A percentile compares a stretch with the other conserved stretches of the same genome.
Conservation (phyloP, 2,329 filamentous ascomycete species). For the Trichoderma koningiopsis region DNA sequence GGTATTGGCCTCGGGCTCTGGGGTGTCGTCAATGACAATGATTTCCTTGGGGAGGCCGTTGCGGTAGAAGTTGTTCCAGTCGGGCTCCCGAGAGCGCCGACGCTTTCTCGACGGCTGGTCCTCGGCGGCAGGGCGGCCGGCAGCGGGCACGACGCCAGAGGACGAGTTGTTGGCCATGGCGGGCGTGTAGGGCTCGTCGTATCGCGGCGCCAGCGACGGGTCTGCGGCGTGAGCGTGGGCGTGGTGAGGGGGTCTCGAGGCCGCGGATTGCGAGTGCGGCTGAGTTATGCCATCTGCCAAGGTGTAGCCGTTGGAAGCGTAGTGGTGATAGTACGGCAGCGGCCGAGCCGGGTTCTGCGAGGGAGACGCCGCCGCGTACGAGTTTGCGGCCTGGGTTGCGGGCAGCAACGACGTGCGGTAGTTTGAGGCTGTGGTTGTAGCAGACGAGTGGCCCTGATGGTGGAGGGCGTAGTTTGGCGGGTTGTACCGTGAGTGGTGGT, state of each 20-base stretch:
- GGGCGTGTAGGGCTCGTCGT: constrained; percentile 29
- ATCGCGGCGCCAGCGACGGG: constrained; percentile 33
- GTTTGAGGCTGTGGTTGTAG: constrained; percentile 34
- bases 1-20: constrained; percentile 55
- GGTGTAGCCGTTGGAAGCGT: constrained; percentile 35
- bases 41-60: constrained; percentile 83
- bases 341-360: constrained; percentile 33
- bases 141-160: constrained; percentile 33
- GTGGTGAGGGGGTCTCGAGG: constrained; percentile 37
- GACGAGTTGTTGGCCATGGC: constrained; percentile 31
- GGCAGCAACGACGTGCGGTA: constrained; percentile 34
- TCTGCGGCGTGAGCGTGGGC: constrained; percentile 26
- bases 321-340: constrained; percentile 35
- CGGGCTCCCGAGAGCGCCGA: constrained; percentile 64
- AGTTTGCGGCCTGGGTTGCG: constrained; percentile 2
- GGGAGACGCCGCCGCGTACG: constrained; percentile 31
- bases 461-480: constrained; percentile 55
- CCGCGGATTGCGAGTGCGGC: constrained; percentile 37
- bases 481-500: constrained; percentile 68
- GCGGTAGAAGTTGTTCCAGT: constrained; percentile 81
- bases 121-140: constrained; percentile 31
- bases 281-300: constrained; percentile 40
- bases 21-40: constrained; percentile 80
- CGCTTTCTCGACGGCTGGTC: constrained; percentile 49
- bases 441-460: constrained; percentile 36